A percentile compares a stretch with the other conserved stretches of the same genome.
phyloP scores from a whole-genome alignment of 2,329 filamentous ascomycete species.

The Incumbomyces delicatus region DNA sequence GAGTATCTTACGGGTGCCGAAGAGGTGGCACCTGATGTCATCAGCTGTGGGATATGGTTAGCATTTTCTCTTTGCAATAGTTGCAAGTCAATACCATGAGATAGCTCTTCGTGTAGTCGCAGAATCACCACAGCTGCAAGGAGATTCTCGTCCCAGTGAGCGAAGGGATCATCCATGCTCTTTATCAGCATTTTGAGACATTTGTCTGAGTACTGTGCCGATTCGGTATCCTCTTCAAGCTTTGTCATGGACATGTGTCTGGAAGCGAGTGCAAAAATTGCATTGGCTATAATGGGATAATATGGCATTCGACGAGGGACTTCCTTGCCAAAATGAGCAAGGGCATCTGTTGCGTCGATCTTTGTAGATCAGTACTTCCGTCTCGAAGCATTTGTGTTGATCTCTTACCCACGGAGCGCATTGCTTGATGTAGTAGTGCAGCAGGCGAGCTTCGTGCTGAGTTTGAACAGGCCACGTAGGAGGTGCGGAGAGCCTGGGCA shows the following conservation, averaged over 20 bases:
- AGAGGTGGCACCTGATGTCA: slow-evolving; percentile 29
- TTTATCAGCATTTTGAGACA: slow-evolving; percentile 40
- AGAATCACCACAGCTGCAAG: slow-evolving; percentile 41
- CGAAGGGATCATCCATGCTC: slow-evolving; percentile 33
- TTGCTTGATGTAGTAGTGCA: slow-evolving; percentile 27
- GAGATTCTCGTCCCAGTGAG: slow-evolving; percentile 38
- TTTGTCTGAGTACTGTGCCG: slow-evolving; percentile 36
- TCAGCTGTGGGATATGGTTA: slow-evolving; percentile 5
- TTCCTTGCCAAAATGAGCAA: slow-evolving; percentile 35
- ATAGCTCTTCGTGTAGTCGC: slow-evolving; percentile 39
- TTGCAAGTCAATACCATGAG: slow-evolving; percentile 7
- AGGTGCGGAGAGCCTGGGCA: slow-evolving; percentile 3
- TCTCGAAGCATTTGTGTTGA: too few relatives aligned
- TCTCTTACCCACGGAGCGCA: slow-evolving; percentile 27
- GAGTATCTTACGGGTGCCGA: slow-evolving; percentile 31
- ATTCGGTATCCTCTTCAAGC: slow-evolving; percentile 31
- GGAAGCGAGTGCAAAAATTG: slow-evolving; percentile 38
- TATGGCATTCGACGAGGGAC: slow-evolving; percentile 39
- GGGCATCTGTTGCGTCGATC: slow-evolving; percentile 28
- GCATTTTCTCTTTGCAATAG: too few relatives aligned
- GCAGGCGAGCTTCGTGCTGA: slow-evolving; percentile 26
- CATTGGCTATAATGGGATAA: slow-evolving; percentile 39
- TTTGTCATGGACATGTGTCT: slow-evolving; percentile 35
- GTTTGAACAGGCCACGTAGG: slow-evolving; percentile 8
- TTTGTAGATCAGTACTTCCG: slow-evolving; percentile 6